phyloP scores from a whole-genome alignment of 208 protist species.

The Wallacemonas sp. region DNA sequence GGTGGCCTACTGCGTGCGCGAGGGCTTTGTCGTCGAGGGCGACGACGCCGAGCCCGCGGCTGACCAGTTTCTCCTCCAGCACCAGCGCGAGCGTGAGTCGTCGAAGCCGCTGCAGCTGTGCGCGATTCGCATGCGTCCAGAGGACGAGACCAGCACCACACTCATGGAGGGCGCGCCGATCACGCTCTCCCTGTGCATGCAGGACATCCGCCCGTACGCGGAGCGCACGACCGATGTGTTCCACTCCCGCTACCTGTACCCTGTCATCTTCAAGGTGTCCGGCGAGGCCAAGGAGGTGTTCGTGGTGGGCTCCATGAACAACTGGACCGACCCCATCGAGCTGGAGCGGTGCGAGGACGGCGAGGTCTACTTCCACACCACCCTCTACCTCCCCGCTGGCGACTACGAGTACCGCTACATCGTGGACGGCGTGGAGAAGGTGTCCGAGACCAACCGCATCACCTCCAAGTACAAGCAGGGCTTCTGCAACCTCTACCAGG shows the following conservation, averaged over 20 bases:
- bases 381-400: constrained; percentile 86
- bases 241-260: constrained; percentile 83
- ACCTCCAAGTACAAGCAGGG: constrained; percentile 88
- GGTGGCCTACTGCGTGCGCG: constrained; percentile 86
- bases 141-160: constrained; percentile 58
- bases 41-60: constrained; percentile 82
- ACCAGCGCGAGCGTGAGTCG: constrained; percentile 70
- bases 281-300: constrained; percentile 92
- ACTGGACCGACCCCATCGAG: constrained; percentile 90
- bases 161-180: constrained; percentile 84
- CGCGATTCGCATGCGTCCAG: constrained; percentile 73
- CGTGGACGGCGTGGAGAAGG: constrained; percentile 90
- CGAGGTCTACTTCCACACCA: constrained; percentile 91
- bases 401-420: constrained; percentile 95
- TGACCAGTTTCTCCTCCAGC: constrained; percentile 83
- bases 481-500: constrained; percentile 87
- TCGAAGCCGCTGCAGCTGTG: constrained; percentile 80
- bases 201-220: constrained; percentile 82
- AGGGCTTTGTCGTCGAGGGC: constrained; percentile 90
- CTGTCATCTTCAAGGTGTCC: constrained; percentile 87
- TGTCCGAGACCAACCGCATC: constrained; percentile 79
- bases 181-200: constrained; percentile 86
- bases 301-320: constrained; percentile 91
- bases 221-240: constrained; percentile 86
- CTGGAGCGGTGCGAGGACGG: constrained; percentile 81